Conservation (phyloP, 495 filamentous ascomycete species). For the Penicillium tannophilum region DNA sequence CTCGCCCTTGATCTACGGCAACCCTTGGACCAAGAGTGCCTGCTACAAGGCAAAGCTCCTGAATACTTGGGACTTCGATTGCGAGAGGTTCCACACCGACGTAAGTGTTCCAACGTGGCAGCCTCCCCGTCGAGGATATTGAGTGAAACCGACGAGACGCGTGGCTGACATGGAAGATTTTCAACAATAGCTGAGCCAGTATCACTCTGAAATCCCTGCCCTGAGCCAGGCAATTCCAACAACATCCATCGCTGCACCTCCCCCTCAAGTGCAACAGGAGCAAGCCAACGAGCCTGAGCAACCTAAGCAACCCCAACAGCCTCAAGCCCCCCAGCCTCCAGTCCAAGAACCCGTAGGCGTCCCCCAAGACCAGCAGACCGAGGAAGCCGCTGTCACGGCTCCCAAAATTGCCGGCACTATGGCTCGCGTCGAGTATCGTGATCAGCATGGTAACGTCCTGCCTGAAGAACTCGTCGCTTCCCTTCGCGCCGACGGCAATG, state of each 20-base stretch:
- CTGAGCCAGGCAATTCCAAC: constrained; percentile 31
- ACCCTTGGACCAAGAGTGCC: constrained; percentile 84
- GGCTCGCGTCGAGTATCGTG: constrained; percentile 90
- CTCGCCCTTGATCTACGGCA: constrained; percentile 88
- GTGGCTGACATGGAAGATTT: constrained; percentile 30
- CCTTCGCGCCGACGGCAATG: constrained; percentile 76
- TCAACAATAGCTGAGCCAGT: constrained; percentile 41
- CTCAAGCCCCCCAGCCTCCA: background rate
- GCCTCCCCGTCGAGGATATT: constrained; percentile 36
- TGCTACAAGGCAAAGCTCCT: constrained; percentile 89
- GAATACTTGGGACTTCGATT: constrained; percentile 93
- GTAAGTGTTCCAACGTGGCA: constrained; percentile 63
- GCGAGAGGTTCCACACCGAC: constrained; percentile 83
- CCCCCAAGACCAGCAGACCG: constrained; percentile 11
- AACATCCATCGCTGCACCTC: constrained; percentile 18
- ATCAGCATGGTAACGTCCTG: constrained; percentile 89
- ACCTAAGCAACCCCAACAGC: background rate
- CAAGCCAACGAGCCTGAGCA: constrained; percentile 3
- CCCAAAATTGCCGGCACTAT: constrained; percentile 65
- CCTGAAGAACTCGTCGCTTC: constrained; percentile 80
- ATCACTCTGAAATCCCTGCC: constrained; percentile 36
- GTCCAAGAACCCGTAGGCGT: background rate
- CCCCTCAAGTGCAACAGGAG: constrained; percentile 3
- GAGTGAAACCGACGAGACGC: constrained; percentile 22
- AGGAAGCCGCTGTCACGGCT: constrained; percentile 48